Base-by-base conservation (phyloP, 345 rosid genomes). In the Populus tremula region DNA sequence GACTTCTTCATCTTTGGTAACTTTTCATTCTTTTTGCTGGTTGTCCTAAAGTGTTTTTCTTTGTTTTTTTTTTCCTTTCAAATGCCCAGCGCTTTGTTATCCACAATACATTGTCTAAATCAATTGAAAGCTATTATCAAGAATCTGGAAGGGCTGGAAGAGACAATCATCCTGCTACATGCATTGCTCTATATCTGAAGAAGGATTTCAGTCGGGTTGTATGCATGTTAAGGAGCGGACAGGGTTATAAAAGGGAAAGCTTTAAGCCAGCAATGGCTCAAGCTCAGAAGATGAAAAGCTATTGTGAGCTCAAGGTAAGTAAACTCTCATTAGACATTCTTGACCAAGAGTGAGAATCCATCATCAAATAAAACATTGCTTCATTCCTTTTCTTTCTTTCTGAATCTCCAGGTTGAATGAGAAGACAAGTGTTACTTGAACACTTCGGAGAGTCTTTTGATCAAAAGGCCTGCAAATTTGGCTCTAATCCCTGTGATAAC, bases 61-160 rank as follows among this genome's bases (percentile, higher is more conserved):
- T 2, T 36, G 10, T 63, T n/a, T n/a, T 61, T 56, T 27, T 50
- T 36, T 76, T 3, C 33, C 47, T 35, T 17, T 39, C 63, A 67
- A 75, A 25, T 76, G 49, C 61, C 59, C 93, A 93, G 98, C 90
- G 90, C 73, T 95, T 95, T 73, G 97, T 95, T 45, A 64, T 92
- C 82, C 99, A 93, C 85, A 95, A 93, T 76, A 90, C 97, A 41
- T 53, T 95, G 90, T 95, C 97, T n/a, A 95, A 92, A 87, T 91
- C 98, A 68, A 81, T 92, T 20, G 96, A 95, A 83, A 95, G 98
- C 85, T 95, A 95, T 66, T 95, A 95, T 78, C 98, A 93, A 87
- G 99, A 95, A 82, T 92, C 94, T 45, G 96, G 99, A 70, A 91
- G 99, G 82, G 98, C 98, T 38, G 94, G 90, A 54, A 89, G 99